Evolutionary conservation across 108 stramenopile genomes (phyloP).

Genomic region (Cyclotella kingstonii): DNA sequence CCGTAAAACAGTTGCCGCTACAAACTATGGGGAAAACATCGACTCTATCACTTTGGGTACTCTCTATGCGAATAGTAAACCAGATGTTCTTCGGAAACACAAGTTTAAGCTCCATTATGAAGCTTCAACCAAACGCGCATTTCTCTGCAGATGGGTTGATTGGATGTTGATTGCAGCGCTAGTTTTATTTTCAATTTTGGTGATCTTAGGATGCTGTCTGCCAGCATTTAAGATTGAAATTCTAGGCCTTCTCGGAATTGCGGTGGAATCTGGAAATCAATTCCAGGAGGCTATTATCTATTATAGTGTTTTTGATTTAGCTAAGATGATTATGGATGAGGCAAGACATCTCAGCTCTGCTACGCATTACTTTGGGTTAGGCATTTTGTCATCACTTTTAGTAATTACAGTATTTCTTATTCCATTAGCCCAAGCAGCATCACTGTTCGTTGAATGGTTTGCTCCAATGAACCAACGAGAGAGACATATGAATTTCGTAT

Average conservation of each 20-base stretch:
- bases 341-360: constrained; percentile 55
- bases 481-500: constrained; percentile 27
- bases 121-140: constrained; percentile 34
- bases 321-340: constrained; percentile 67
- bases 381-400: constrained; percentile 57
- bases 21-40: constrained; percentile 4
- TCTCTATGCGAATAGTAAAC: background rate
- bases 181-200: constrained; percentile 33
- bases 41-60: constrained; percentile 19
- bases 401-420: constrained; percentile 67
- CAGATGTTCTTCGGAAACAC: constrained; percentile 17
- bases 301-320: constrained; percentile 60
- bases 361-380: constrained; percentile 59
- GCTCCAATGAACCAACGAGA: constrained; percentile 36
- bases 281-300: constrained; percentile 55
- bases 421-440: constrained; percentile 56
- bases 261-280: constrained; percentile 68
- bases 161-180: constrained; percentile 24
- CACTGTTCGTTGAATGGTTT: constrained; percentile 59
- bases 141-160: constrained; percentile 40
- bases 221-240: constrained; percentile 63
- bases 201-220: constrained; percentile 59
- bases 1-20: constrained; percentile 43
- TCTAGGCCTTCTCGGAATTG: constrained; percentile 71
- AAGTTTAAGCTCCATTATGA: constrained; percentile 42